Evolutionary conservation across 2,329 filamentous ascomycete species (phyloP).

Genomic region (Penicillium decumbens): DNA sequence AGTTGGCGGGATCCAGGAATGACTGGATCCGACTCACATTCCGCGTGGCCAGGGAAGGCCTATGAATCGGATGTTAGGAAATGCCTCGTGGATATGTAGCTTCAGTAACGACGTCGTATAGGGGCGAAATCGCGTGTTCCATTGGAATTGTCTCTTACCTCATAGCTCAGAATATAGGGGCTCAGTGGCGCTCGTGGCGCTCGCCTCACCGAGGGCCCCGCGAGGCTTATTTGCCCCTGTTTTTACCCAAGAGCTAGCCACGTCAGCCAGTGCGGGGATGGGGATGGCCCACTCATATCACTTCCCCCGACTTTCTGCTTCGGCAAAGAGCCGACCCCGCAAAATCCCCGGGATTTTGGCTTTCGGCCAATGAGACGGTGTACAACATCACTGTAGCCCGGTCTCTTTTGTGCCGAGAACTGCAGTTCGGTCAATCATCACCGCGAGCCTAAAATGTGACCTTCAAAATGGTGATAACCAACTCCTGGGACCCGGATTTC

Average conservation of each 20-base stretch:
- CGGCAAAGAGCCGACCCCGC: slow-evolving; percentile 1
- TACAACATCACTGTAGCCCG: slow-evolving; percentile 3
- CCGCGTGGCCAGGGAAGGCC: slow-evolving; percentile 1
- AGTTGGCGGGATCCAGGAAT: slow-evolving; percentile 5
- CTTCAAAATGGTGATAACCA: slow-evolving; percentile 1
- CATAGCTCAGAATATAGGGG: too few species aligned
- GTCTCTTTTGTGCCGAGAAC: slow-evolving; percentile 9
- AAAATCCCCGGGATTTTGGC: slow-evolving; percentile 2
- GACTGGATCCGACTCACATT: slow-evolving; percentile 5
- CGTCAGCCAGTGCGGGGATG: too few species aligned
- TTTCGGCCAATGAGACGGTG: slow-evolving; percentile 1
- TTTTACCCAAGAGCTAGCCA: too few species aligned
- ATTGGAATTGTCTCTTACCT: background rate
- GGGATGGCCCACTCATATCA: too few species aligned
- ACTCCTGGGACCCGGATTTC: slow-evolving; percentile 6
- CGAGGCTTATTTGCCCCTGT: too few species aligned
- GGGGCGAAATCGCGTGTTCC: background rate
- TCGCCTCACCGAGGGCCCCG: too few species aligned
- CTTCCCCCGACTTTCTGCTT: too few species aligned
- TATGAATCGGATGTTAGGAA: slow-evolving; percentile 2
- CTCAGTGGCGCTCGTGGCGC: too few species aligned
- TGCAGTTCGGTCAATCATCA: slow-evolving; percentile 9
- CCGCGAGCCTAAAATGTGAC: slow-evolving; percentile 2
- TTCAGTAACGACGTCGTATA: background rate
- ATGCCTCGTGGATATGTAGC: slow-evolving; percentile 1